Percentiles rank a stretch among this genome's conserved stretches.
Conservation (phyloP, 495 filamentous ascomycete genomes). For the Penicillium lividum region DNA sequence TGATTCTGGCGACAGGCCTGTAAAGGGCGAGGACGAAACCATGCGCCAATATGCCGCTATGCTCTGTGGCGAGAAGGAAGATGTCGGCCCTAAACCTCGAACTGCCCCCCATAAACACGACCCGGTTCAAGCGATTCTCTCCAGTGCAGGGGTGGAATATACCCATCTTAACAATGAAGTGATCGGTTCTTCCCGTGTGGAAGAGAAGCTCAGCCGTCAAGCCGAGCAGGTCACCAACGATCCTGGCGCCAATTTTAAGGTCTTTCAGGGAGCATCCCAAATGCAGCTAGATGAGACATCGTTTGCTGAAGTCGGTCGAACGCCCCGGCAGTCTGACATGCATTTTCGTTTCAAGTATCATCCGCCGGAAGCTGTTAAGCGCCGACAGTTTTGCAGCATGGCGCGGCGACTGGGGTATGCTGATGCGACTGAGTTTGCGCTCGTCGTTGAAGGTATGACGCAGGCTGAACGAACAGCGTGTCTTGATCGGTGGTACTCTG, state of each 20-base stretch:
- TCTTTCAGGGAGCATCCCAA: constrained; percentile 43
- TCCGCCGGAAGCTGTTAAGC: constrained; percentile 72
- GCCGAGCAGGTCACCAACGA: constrained; percentile 64
- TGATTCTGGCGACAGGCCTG: constrained; percentile 10
- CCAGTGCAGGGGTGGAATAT: constrained; percentile 88
- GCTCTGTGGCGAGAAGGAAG: constrained; percentile 56
- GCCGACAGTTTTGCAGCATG: constrained; percentile 89
- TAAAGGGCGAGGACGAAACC: constrained; percentile 51
- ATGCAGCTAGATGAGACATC: not conserved
- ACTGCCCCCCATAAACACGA: constrained; percentile 56
- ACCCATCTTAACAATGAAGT: constrained; percentile 97
- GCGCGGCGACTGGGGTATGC: constrained; percentile 74
- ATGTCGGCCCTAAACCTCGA: constrained; percentile 28
- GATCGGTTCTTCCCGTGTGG: constrained; percentile 82
- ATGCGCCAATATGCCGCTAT: constrained; percentile 76
- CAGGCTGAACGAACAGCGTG: constrained; percentile 78
- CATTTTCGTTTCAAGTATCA: constrained; percentile 66
- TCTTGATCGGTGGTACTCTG: constrained; percentile 78
- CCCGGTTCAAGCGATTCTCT: constrained; percentile 84
- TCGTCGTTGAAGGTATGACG: constrained; percentile 92
- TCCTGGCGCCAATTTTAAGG: constrained; percentile 48
- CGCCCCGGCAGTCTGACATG: not conserved
- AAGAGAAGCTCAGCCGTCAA: constrained; percentile 72
- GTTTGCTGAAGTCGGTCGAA: not conserved
- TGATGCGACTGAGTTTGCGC: constrained; percentile 81